phyloP scores from a whole-genome alignment of 106 monocot genomes.

The Agapanthus africanus region DNA sequence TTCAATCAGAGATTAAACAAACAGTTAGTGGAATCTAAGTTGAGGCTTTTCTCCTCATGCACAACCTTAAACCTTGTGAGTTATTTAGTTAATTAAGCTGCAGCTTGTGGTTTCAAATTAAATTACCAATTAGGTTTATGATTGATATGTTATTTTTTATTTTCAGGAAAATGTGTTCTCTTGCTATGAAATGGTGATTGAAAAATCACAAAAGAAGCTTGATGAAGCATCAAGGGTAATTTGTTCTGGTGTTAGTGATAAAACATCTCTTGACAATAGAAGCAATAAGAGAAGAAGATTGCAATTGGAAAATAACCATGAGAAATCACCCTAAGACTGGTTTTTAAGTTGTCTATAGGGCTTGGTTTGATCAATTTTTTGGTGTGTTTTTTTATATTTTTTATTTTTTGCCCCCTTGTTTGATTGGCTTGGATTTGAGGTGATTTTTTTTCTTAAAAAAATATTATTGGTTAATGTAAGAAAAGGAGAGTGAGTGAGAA shows the following conservation, averaged over 20 bases:
- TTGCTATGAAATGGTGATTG: too few relatives aligned
- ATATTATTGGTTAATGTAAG: not conserved
- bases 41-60: slow-evolving; percentile 19
- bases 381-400: not conserved
- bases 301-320: not conserved
- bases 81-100: too few relatives aligned
- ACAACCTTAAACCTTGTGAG: slow-evolving; percentile 49
- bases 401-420: too few relatives aligned
- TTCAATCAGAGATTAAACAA: slow-evolving; percentile 31
- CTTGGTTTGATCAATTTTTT: not conserved
- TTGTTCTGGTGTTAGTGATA: not conserved
- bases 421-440: slow-evolving; percentile 5
- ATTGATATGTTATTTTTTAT: too few relatives aligned
- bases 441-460: not conserved
- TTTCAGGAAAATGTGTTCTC: too few relatives aligned
- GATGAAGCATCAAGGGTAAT: too few relatives aligned
- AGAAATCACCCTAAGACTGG: not conserved
- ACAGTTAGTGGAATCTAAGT: slow-evolving; percentile 36
- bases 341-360: not conserved
- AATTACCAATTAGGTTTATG: too few relatives aligned
- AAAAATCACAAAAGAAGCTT: too few relatives aligned
- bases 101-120: too few relatives aligned
- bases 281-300: slow-evolving; percentile 4
- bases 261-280: not conserved
- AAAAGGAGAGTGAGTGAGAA: not conserved